Base-by-base conservation (phyloP, 1,139 yeast species). In the Nakaseomyces bracarensis region DNA sequence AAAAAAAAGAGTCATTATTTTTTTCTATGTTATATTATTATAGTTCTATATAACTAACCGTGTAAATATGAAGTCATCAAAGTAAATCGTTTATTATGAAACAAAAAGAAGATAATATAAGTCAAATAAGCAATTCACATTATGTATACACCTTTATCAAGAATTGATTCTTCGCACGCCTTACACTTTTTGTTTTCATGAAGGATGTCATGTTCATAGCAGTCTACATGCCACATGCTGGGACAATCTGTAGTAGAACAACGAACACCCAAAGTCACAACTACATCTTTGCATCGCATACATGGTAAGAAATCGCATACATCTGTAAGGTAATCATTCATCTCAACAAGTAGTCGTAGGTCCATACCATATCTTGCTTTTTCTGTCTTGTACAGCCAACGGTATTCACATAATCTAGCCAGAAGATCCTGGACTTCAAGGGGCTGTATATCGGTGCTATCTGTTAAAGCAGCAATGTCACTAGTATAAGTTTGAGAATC, bases 201-300 rank as follows among this genome's bases (percentile, higher is more conserved):
- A 3, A 49, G 42, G 14, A 57, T 38, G 38, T 55, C 47, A 42
- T 59, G 60, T 30, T 54, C 54, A 43, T 54, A 56, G 41, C 63
- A 59, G 35, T 58, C 59, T 3, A 55, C 48, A 45, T 59, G 63
- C 61, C 62, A 58, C 41, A 43, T 36, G 13, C 40, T 36, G 8
- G 39, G 18, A 19, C 48, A 33, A 9, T 27, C 16, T 10, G 38
- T 33, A 31, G 47, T 48, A 4, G 43, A 45, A 35, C 62, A 57
- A 34, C 49, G 41, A 3, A 56, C 53, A 20, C 63, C 63, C 36
- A 52, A 53, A 10, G 50, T 22, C 13, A 50, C 58, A 7, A 55
- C 20, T 8, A 30, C 34, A 26, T 49, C 45, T 15, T 49, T 36
- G 43, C 63, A 58, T 8, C 43, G 40, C 8, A 41, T 44, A 41